phyloP scores from a whole-genome alignment of 2,329 filamentous ascomycete genomes.

The Colletotrichum incanum region DNA sequence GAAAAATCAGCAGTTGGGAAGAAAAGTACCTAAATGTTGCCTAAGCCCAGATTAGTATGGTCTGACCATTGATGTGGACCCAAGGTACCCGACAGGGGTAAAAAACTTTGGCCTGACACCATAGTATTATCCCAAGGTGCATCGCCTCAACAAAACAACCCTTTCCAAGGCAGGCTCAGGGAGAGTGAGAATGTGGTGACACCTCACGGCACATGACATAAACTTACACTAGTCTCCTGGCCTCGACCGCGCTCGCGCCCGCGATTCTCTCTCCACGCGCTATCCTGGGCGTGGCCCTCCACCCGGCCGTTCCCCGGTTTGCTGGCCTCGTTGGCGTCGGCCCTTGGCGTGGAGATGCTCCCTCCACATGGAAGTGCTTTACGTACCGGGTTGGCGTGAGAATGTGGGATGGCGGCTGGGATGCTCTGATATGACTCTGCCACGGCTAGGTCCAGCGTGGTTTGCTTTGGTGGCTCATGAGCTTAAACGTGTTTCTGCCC shows the following conservation, averaged over 20 bases:
- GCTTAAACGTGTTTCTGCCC: slow-evolving; percentile 13
- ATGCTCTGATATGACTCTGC: slow-evolving; percentile 18
- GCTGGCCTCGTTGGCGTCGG: slow-evolving; percentile 31
- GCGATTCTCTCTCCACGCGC: slow-evolving; percentile 37
- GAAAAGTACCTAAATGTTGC: no score
- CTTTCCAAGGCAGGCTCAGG: slow-evolving; percentile 18
- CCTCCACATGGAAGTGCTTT: slow-evolving; percentile 17
- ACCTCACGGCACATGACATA: slow-evolving; percentile 39
- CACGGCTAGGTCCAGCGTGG: not conserved
- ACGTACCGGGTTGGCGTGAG: slow-evolving; percentile 15
- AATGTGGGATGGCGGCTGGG: slow-evolving; percentile 1
- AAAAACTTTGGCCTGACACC: no score
- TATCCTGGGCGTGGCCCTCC: slow-evolving; percentile 34
- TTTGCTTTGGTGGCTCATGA: slow-evolving; percentile 7
- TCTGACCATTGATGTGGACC: no score
- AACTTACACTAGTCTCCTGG: slow-evolving; percentile 30
- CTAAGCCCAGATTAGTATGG: no score
- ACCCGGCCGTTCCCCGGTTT: slow-evolving; percentile 38
- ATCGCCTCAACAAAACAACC: slow-evolving; percentile 36
- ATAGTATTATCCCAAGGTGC: slow-evolving; percentile 10
- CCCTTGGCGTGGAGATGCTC: slow-evolving; percentile 37
- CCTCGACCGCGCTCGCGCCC: slow-evolving; percentile 23
- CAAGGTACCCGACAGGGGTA: no score
- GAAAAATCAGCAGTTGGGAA: no score
- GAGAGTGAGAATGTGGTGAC: slow-evolving; percentile 36